phyloP scores from a whole-genome alignment of 208 protist species.

The Trichomonas tenax region DNA sequence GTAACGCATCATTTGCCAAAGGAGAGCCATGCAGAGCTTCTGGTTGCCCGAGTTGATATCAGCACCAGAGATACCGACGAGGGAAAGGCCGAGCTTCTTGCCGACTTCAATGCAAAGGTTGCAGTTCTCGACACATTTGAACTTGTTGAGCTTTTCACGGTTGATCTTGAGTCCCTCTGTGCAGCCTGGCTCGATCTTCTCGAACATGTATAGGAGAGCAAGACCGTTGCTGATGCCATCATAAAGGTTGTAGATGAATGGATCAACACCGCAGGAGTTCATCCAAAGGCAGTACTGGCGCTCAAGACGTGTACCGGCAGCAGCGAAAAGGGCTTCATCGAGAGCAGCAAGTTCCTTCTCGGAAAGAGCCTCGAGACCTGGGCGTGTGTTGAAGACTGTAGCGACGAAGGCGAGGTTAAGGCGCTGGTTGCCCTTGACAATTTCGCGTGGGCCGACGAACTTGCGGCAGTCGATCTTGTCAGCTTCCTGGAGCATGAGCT shows the following conservation, averaged over 20 bases:
- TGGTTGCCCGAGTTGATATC: constrained; percentile 41
- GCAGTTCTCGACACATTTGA: constrained; percentile 41
- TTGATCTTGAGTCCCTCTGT: constrained; percentile 35
- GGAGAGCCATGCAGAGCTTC: constrained; percentile 35
- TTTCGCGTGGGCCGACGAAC: constrained; percentile 32
- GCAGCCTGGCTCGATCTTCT: constrained; percentile 37
- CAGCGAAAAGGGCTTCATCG: not conserved
- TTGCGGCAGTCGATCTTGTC: constrained; percentile 35
- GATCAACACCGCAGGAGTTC: constrained; percentile 41
- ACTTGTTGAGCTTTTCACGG: constrained; percentile 36
- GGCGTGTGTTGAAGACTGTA: constrained; percentile 45
- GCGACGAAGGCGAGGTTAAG: constrained; percentile 48
- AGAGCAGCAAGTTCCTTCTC: constrained; percentile 31
- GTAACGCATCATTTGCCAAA: constrained; percentile 45
- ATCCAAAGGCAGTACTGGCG: constrained; percentile 48
- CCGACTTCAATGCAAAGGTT: constrained; percentile 37
- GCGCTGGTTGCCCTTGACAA: not conserved
- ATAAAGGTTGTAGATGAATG: constrained; percentile 33
- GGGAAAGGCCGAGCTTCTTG: constrained; percentile 21
- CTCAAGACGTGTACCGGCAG: constrained; percentile 40
- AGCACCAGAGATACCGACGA: constrained; percentile 37
- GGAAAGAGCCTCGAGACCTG: constrained; percentile 38
- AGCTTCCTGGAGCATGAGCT: constrained; percentile 37
- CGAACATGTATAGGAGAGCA: constrained; percentile 34
- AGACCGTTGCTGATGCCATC: constrained; percentile 36